Evolutionary conservation across 208 protist genomes (phyloP), one percentile per base, ranked within the genome.

Genomic region (Histomonas meleagridis): DNA sequence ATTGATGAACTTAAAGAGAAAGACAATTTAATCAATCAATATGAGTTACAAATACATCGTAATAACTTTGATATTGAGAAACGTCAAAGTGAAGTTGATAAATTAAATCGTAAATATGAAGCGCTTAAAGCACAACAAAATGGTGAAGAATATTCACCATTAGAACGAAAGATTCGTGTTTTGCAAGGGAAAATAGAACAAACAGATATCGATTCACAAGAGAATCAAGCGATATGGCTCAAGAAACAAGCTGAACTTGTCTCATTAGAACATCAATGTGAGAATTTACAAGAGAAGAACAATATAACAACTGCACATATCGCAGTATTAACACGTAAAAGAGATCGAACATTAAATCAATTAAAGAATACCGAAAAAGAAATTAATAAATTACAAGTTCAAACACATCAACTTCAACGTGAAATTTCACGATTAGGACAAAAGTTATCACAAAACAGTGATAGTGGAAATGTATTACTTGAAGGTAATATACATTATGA

Each of bases 201-300:
- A 55, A 55, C 3, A 38, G 76, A 86, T 38, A 46, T 57, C 32
- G 26, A 12, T 12, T 16, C 40, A 10, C 76, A 86, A 55, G 76
- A 86, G 38, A 86, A 86, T n/a, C 76, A 86, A 49, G 76, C 76
- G 7, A 43, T 23, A 38, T 86, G 76, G 76, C 76, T 86, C 28
- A 86, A 86, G 32, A 86, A 86, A 55, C 76, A 86, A 46, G 55
- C 76, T 57, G 76, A 86, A 55, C 76, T 86, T 38, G 76, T 86
- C 28, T 14, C 76, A 38, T 55, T 86, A 23, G 38, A 40, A 16
- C 76, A 86, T 57, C 40, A 51, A 46, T 86, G 76, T 46, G 76
- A 86, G 55, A 46, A 86, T 38, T 57, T 43, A 5, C n/a, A n/a
- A n/a, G 76, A 86, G 55, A 46, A 86, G 55, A 32, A 40, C 2